Evolutionary conservation across 2,329 filamentous ascomycete species (phyloP).

Genomic region (Colletotrichum tofieldiae): DNA sequence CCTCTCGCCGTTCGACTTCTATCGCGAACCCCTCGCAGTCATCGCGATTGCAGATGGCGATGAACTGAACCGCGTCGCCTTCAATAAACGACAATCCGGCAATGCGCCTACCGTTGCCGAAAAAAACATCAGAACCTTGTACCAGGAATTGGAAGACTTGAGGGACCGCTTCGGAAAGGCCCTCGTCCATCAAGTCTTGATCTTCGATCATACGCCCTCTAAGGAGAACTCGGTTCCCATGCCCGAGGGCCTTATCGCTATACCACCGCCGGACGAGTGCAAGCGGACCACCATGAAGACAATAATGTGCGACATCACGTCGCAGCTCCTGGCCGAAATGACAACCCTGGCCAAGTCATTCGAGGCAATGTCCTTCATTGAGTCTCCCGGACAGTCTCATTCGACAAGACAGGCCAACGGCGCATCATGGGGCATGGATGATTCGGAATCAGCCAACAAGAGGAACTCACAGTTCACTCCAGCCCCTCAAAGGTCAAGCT

Average conservation of each 20-base stretch:
- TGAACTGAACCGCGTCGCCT: slow-evolving; percentile 72
- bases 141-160: slow-evolving; percentile 79
- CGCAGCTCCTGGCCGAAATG: slow-evolving; percentile 82
- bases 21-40: slow-evolving; percentile 86
- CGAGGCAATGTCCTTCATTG: slow-evolving; percentile 81
- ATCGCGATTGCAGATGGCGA: slow-evolving; percentile 88
- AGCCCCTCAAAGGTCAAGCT: slow-evolving; percentile 65
- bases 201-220: slow-evolving; percentile 80
- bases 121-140: slow-evolving; percentile 71
- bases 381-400: slow-evolving; percentile 77
- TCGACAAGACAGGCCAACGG: slow-evolving; percentile 59
- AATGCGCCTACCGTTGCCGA: slow-evolving; percentile 68
- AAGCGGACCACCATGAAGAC: slow-evolving; percentile 87
- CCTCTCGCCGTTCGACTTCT: slow-evolving; percentile 90
- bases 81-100: slow-evolving; percentile 69
- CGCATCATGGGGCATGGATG: slow-evolving; percentile 58
- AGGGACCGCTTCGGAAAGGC: slow-evolving; percentile 82
- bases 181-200: slow-evolving; percentile 82
- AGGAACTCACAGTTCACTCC: slow-evolving; percentile 72
- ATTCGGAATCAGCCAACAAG: slow-evolving; percentile 58
- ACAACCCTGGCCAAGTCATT: slow-evolving; percentile 81
- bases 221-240: slow-evolving; percentile 67
- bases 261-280: slow-evolving; percentile 78
- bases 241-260: slow-evolving; percentile 78
- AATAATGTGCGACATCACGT: slow-evolving; percentile 84